Conservation (phyloP, 1,284 basidiomycete species). For the Cryptococcus deneoformans region DNA sequence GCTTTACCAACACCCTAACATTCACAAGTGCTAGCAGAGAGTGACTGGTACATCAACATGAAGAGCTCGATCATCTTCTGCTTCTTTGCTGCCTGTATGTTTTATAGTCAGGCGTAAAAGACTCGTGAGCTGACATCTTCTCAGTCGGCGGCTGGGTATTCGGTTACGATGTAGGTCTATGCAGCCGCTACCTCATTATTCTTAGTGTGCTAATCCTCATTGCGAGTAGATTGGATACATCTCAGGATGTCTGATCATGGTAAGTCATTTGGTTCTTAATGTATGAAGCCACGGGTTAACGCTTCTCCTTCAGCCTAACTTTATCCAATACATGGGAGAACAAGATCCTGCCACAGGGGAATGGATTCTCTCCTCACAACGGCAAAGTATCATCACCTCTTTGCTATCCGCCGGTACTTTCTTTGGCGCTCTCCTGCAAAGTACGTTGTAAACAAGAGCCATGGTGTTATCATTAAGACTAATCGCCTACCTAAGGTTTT, state of each 20-base stretch:
- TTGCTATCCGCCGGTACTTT: constrained; percentile 66
- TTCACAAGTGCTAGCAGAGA: no score
- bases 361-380: constrained; percentile 58
- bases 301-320: constrained; percentile 54
- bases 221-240: constrained; percentile 27
- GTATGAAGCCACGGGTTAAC: no score
- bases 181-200: background rate
- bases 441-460: background rate
- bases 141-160: constrained; percentile 31
- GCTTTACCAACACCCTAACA: no score
- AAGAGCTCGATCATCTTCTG: constrained; percentile 25
- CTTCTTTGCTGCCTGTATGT: constrained; percentile 26
- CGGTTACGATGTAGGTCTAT: constrained; percentile 22
- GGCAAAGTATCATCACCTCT: constrained; percentile 74
- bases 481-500: constrained; percentile 49
- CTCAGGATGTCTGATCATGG: constrained; percentile 74
- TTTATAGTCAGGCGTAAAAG: background rate
- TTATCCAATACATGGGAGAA: constrained; percentile 63
- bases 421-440: constrained; percentile 67
- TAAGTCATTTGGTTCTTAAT: background rate
- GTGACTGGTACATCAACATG: constrained; percentile 2
- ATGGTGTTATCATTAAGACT: background rate
- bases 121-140: background rate
- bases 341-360: constrained; percentile 55
- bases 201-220: no score